Evolutionary conservation across 495 filamentous ascomycete genomes (phyloP), one percentile per base, ranked within the genome.

Genomic region (Cudoniella acicularis): DNA sequence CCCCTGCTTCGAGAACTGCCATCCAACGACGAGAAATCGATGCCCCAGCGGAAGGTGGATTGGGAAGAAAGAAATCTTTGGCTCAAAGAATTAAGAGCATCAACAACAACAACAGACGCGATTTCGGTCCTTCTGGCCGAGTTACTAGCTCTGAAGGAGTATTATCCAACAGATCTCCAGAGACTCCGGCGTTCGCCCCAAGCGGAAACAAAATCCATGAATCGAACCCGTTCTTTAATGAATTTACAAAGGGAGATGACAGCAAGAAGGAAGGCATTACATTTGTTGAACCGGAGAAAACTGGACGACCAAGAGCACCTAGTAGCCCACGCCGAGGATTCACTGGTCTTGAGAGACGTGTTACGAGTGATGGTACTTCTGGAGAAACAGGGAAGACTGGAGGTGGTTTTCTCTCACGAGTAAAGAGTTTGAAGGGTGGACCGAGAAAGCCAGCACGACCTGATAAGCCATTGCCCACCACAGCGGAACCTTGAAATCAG

Each of bases 51-150:
- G 75, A 76, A 47, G 86, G 84, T 13, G 92, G 91, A 46, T 73
- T 99, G 20, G 80, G 82, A 59, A 85, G 95, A 36, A 98, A 96
- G 82, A 96, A 96, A 75, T 96, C 91, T 41, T 77, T 99, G 52
- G 94, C 91, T 0, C 91, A 96, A 64, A 85, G 89, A 54, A 84
- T 96, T 66, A 81, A 87, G 49, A 85, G 84, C 42, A 87, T 90
- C 57, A 87, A 77, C 55, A 76, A 81, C 65, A 75, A 75, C 23
- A 72, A 72, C 26, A 72, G 82, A 4, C 74, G 79, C 26, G 77
- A 81, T 1, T 77, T 73, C 64, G 73, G 75, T 50, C 75, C 81
- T 1, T 70, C 80, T 1, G 76, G 77, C 18, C 81, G 80, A 51
- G 71, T 77, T 62, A 85, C 65, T 54, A 83, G 75, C 69, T 76